Evolutionary conservation across 2,329 filamentous ascomycete species (phyloP).

Genomic region (Mycosphaerella sp.): DNA sequence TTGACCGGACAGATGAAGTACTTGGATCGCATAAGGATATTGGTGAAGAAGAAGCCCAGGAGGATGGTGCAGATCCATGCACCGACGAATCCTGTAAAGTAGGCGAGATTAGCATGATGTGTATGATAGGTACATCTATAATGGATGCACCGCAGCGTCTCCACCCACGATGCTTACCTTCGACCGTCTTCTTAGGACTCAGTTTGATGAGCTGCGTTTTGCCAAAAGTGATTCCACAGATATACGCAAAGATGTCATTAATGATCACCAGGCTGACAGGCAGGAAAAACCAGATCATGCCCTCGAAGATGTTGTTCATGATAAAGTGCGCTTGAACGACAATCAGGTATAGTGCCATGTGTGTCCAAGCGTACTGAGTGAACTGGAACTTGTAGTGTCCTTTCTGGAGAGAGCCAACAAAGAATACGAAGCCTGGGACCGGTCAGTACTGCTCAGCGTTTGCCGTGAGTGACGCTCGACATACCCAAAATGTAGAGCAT

Average conservation of each 20-base stretch:
- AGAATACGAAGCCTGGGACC: conserved; percentile 83
- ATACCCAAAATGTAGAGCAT: conserved; percentile 93
- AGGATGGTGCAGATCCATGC: conserved; percentile 94
- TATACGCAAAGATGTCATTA: conserved; percentile 97
- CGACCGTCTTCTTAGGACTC: conserved; percentile 98
- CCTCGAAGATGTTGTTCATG: conserved; percentile 99
- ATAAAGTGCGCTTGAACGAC: conserved; percentile 98
- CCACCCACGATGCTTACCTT: conserved; percentile 38
- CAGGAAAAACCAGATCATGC: conserved; percentile 99
- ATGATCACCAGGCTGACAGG: conserved; percentile 92
- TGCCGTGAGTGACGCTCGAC: conserved; percentile 29
- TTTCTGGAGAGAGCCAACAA: conserved; percentile 88
- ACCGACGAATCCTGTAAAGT: conserved; percentile 68
- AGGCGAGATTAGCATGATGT: background rate
- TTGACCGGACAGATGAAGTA: conserved; percentile 99
- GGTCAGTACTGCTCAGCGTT: background rate
- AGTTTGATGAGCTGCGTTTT: conserved; percentile 95
- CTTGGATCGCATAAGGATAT: conserved; percentile 79
- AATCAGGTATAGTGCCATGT: conserved; percentile 97
- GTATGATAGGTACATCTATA: background rate
- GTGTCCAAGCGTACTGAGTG: conserved; percentile 98
- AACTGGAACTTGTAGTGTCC: conserved; percentile 98
- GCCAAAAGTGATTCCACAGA: conserved; percentile 95
- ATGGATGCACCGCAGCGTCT: background rate
- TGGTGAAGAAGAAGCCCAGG: conserved; percentile 74